Base-by-base conservation (phyloP, 1,284 basidiomycete species). In the Fomitopsis schrenkii region DNA sequence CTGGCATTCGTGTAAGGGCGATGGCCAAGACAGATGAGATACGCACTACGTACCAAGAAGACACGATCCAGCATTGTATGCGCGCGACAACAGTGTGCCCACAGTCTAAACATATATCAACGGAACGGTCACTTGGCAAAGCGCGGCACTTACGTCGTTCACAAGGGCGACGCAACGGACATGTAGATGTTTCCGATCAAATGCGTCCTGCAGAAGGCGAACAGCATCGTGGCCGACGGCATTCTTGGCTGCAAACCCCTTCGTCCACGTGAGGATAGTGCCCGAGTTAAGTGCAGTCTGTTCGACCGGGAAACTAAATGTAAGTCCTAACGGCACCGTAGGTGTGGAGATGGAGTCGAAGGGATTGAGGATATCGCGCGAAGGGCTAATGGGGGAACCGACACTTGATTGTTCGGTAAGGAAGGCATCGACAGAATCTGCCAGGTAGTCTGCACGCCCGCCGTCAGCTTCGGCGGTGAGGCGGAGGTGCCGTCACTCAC, bases 291-390 rank as follows among this genome's bases (percentile, higher is more conserved):
- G 83, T 1, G 97, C 95, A 0, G 94, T 95, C 74, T 99, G 97
- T 71, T 98, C 94, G 53, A 98, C 97, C 2, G 97, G 97, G 80
- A 98, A 98, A 53, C 93, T 95, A 76, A 99, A 99, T 0, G 95
- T 98, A 59, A 98, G 83, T 6, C 95, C 95, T 5, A 98, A 85
- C 63, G 93, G 88, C 63, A 98, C 62, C 0, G 62, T 62, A 15
- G 66, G 58, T 5, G 59, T 55, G 15, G 59, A 41, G 41, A 50
- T 4, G 14, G 42, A 6, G 6, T 66, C 68, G 55, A 58, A 72
- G 59, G 62, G 72, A 63, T 62, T 77, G 33, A 48, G 58, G 55
- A 45, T 41, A 8, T 57, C 57, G 4, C 22, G 14, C n/a, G 59
- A 59, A 22, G 57, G 58, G 61, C 65, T 79, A 72, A 69, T 81